phyloP scores from a whole-genome alignment of 2,329 filamentous ascomycete genomes.

The Capronia americana region DNA sequence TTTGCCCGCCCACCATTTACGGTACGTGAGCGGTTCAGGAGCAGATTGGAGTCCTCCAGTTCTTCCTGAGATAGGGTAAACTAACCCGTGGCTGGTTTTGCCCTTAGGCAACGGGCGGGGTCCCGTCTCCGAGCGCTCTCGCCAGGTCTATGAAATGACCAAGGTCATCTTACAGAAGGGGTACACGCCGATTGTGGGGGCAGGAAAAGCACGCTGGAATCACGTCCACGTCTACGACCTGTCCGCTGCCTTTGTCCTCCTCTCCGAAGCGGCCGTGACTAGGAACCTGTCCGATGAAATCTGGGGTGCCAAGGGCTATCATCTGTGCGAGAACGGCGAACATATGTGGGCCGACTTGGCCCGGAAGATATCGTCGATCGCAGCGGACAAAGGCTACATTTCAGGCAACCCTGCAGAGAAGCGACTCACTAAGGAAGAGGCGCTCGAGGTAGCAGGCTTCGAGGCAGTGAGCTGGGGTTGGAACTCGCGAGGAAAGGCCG shows the following conservation, averaged over 20 bases:
- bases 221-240: slow-evolving; percentile 68
- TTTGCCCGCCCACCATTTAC: slow-evolving; percentile 71
- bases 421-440: slow-evolving; percentile 50
- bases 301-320: slow-evolving; percentile 60
- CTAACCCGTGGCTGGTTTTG: background rate
- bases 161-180: slow-evolving; percentile 57
- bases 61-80: background rate
- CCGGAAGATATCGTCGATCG: slow-evolving; percentile 62
- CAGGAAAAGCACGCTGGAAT: slow-evolving; percentile 64
- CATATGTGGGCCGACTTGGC: slow-evolving; percentile 70
- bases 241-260: slow-evolving; percentile 58
- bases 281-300: slow-evolving; percentile 47
- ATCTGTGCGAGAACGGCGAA: slow-evolving; percentile 67
- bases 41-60: no score
- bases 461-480: slow-evolving; percentile 61
- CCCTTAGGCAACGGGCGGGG: slow-evolving; percentile 60
- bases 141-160: slow-evolving; percentile 64
- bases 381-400: slow-evolving; percentile 60
- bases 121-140: slow-evolving; percentile 58
- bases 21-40: slow-evolving; percentile 43
- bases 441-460: slow-evolving; percentile 57
- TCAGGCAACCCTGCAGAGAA: slow-evolving; percentile 47
- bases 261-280: slow-evolving; percentile 61
- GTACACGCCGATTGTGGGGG: slow-evolving; percentile 60
- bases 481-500: slow-evolving; percentile 64